Base-by-base conservation (phyloP, 2,329 filamentous ascomycete species). In the Chrysoporthe cubensis region DNA sequence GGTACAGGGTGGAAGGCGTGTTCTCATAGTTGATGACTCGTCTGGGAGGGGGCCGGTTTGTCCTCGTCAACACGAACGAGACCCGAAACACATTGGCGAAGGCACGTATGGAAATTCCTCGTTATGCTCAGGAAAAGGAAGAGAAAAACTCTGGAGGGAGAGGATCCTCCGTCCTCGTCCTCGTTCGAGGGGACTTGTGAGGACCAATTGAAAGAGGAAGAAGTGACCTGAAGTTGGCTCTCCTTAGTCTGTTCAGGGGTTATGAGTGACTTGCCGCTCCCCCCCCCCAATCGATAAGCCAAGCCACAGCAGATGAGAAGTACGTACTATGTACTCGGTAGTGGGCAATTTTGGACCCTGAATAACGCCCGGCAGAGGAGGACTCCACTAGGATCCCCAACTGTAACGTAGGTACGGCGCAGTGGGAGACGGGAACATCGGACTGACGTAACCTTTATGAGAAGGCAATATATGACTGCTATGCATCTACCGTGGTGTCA, bases 231-330 rank as follows among this genome's bases (percentile, higher is more conserved):
- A 43, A 32, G 57, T 18, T 60, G 26, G 48, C 60, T 21, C 42
- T 48, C 43, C 43, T 62, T 40, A 48, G 60, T 11, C 42, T 43
- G 42, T 62, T 59, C 57, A 59, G 57, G 57, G 57, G 57, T 59
- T 37, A 26, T n/a, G 40, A 18, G 57, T 60, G 50, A 54, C 50
- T 32, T 16, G 26, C 21, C 11, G 21, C 40, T 40, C 62, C 32
- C 43, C 56, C 40, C 62, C 32, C 43, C 43, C 57, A 65, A 65
- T 60, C 56, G 63, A 65, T 60, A 65, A 65, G 56, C 54, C 50
- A 59, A 65, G 56, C 63, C 56, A 65, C 44, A 40, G 32, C 26
- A 61, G 21, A 26, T 14, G 40, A 4, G 21, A 16, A 34, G n/a
- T 34, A 16, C 50, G 6, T 26, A 26, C 26, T 26, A 26, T 26